Conservation (phyloP, 305 asterid species). For the Fraxinus sp. region DNA sequence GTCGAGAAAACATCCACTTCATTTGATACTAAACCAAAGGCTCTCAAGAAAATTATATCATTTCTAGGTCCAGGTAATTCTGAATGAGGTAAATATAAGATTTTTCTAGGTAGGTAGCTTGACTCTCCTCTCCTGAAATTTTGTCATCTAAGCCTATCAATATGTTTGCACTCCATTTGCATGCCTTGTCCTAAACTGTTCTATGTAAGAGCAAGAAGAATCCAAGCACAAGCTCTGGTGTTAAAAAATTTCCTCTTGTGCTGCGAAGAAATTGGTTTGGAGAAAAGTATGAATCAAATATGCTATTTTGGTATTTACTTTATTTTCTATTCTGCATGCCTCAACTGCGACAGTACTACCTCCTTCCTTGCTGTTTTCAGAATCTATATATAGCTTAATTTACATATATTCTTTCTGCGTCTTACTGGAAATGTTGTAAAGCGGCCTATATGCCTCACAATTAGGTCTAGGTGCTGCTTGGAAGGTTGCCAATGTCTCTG, state of each 20-base stretch:
- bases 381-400: not conserved
- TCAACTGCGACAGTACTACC: not conserved
- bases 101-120: not conserved
- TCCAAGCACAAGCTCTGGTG: not conserved
- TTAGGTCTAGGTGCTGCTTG: constrained; percentile 97
- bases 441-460: constrained; percentile 17
- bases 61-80: not conserved
- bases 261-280: not conserved
- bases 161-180: not conserved
- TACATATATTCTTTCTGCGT: constrained; percentile 3
- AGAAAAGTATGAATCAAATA: not conserved
- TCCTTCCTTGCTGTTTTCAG: not conserved
- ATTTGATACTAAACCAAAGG: not conserved
- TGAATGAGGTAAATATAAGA: not conserved
- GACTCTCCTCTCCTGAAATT: not conserved
- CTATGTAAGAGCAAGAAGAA: not conserved
- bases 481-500: constrained; percentile 83
- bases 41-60: not conserved
- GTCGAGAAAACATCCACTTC: not conserved
- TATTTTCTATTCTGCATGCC: not conserved
- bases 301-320: not conserved
- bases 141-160: not conserved
- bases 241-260: not conserved
- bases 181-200: not conserved
- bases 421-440: constrained; percentile 13